phyloP scores from a whole-genome alignment of 2,329 filamentous ascomycete species.

The Mycosphaerella sp. region DNA sequence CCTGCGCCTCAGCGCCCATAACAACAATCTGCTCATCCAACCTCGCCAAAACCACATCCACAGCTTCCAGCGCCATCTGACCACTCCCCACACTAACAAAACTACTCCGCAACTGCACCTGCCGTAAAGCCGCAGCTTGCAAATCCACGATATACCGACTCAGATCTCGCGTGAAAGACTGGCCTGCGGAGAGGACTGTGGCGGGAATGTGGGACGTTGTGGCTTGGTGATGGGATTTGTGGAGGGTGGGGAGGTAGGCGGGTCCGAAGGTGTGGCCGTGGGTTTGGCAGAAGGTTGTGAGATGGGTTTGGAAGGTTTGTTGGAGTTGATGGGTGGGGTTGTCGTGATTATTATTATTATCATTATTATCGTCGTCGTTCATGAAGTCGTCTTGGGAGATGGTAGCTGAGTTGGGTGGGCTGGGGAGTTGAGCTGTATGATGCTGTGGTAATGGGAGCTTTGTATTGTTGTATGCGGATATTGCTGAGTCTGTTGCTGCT shows the following conservation, averaged over 20 bases:
- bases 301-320: not conserved
- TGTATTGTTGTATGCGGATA: not conserved
- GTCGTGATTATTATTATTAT: not conserved
- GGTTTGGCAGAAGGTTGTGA: not conserved
- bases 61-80: not conserved
- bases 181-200: not conserved
- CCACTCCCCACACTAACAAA: not conserved
- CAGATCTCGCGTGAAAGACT: not conserved
- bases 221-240: not conserved
- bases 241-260: not conserved
- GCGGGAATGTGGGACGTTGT: not conserved
- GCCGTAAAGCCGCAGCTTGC: not conserved
- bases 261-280: not conserved
- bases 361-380: not conserved
- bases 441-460: not conserved
- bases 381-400: constrained; percentile 3
- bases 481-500: not conserved
- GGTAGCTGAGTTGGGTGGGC: not conserved
- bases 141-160: constrained; percentile 1
- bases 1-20: constrained; percentile 8
- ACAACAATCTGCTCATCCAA: constrained; percentile 3
- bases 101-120: not conserved
- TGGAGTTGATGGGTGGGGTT: not conserved
- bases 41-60: constrained; percentile 1
- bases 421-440: not conserved